Conservation (phyloP, 2,329 filamentous ascomycete species). For the Malbranchea cinnamomea region DNA sequence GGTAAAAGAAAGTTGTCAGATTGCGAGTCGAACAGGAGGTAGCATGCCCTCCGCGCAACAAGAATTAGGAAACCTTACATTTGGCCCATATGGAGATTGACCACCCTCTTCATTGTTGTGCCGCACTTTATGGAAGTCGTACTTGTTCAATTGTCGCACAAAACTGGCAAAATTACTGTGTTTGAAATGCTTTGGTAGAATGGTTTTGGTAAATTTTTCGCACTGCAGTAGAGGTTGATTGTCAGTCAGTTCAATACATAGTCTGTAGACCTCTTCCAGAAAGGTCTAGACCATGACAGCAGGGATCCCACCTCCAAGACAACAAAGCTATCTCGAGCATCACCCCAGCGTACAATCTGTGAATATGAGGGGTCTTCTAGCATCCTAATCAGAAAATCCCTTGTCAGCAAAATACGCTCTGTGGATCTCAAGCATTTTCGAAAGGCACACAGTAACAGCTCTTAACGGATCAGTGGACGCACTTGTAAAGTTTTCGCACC, state of each 20-base stretch:
- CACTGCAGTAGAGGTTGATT: constrained; percentile 42
- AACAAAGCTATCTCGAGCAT: constrained; percentile 89
- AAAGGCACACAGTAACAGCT: constrained; percentile 3
- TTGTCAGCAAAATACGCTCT: constrained; percentile 5
- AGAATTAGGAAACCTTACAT: constrained; percentile 38
- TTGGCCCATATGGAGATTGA: constrained; percentile 64
- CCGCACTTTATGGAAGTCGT: constrained; percentile 96
- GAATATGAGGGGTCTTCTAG: constrained; percentile 87
- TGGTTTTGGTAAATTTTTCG: constrained; percentile 94
- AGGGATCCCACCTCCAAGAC: constrained; percentile 63
- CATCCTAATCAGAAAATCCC: constrained; percentile 49
- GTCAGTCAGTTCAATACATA: not conserved
- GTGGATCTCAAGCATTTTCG: constrained; percentile 8
- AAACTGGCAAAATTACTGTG: constrained; percentile 98
- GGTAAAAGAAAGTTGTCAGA: constrained; percentile 16
- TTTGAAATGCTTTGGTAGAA: constrained; percentile 96
- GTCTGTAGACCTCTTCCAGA: not conserved
- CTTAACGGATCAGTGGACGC: constrained; percentile 33
- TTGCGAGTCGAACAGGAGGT: not conserved
- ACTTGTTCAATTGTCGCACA: constrained; percentile 90
- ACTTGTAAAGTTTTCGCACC: constrained; percentile 99
- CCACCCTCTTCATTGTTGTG: constrained; percentile 78
- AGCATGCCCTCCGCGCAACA: too few species aligned
- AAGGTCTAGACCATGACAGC: not conserved
- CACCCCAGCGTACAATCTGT: constrained; percentile 87